Conservation (phyloP, 169 alveolate species). For the Plasmodium chabaudi region DNA sequence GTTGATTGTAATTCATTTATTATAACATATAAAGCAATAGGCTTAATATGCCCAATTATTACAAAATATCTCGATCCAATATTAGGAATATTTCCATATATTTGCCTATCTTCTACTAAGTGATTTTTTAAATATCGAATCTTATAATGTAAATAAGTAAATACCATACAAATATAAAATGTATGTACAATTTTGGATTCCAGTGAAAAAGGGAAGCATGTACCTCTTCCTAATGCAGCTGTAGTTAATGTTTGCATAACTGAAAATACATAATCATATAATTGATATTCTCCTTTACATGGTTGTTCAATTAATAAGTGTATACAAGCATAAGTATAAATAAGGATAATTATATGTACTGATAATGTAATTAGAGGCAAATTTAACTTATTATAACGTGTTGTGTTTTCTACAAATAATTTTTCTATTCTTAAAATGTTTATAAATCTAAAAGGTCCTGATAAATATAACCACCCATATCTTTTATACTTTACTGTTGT, state of each 20-base stretch:
- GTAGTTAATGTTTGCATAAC: slow-evolving; percentile 76
- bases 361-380: slow-evolving; percentile 37
- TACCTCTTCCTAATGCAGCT: slow-evolving; percentile 73
- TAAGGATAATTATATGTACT: slow-evolving; percentile 45
- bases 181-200: slow-evolving; percentile 30
- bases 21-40: slow-evolving; percentile 43
- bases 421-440: slow-evolving; percentile 66
- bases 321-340: slow-evolving; percentile 72
- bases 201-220: slow-evolving; percentile 60
- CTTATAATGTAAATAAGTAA: slow-evolving; percentile 74
- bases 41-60: slow-evolving; percentile 71
- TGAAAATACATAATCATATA: slow-evolving; percentile 75
- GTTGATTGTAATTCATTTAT: slow-evolving; percentile 45
- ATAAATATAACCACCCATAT: slow-evolving; percentile 47
- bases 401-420: slow-evolving; percentile 21
- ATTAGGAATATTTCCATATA: slow-evolving; percentile 72
- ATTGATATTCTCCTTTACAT: slow-evolving; percentile 40
- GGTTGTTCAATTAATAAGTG: slow-evolving; percentile 71
- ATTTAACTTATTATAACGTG: slow-evolving; percentile 39
- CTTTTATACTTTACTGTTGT: slow-evolving; percentile 7
- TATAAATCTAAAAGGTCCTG: slow-evolving; percentile 68
- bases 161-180: slow-evolving; percentile 62
- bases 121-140: slow-evolving; percentile 65
- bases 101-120: slow-evolving; percentile 52
- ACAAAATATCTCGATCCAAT: slow-evolving; percentile 62